These are phyloP conservation scores for Rhynchospora breviuscula DNA, from an alignment of 176 grass and related monocot species.

Conservation along the genomic window DNA sequence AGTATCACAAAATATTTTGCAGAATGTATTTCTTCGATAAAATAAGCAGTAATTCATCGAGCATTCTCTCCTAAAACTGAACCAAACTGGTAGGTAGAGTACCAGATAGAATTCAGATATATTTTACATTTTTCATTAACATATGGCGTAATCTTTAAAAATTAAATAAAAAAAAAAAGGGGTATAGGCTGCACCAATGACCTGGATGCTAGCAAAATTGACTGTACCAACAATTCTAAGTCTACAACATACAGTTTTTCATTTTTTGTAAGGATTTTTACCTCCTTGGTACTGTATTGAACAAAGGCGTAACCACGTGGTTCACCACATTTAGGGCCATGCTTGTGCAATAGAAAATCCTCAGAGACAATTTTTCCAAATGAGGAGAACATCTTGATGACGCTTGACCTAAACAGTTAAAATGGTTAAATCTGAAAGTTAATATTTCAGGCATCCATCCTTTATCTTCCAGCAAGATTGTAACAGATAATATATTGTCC, in stretches of 20 bases:
- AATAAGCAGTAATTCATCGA: background rate
- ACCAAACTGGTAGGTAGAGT: background rate
- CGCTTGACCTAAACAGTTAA: constrained; percentile 41
- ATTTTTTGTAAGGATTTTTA: constrained; percentile 28
- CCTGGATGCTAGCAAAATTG: background rate
- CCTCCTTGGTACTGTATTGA: constrained; percentile 86
- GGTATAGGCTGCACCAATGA: background rate
- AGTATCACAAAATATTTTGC: background rate
- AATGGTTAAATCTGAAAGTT: constrained; percentile 8
- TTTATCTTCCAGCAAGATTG: background rate
- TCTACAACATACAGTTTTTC: background rate
- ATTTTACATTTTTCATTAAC: background rate
- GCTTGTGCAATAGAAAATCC: constrained; percentile 79
- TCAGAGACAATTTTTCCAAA: constrained; percentile 71
- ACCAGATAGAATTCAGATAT: background rate
- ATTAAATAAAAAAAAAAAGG: too few relatives aligned
- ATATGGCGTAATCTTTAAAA: background rate
- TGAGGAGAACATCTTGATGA: constrained; percentile 94
- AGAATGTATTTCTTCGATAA: background rate
- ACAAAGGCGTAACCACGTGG: constrained; percentile 89
- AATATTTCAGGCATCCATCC: background rate
- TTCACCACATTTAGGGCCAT: constrained; percentile 71
- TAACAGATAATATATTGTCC: background rate
- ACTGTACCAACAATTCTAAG: background rate
- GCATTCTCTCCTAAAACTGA: background rate